Evolutionary conservation across 345 rosid species (phyloP).

Genomic region (Eucalyptus leucophloia): DNA sequence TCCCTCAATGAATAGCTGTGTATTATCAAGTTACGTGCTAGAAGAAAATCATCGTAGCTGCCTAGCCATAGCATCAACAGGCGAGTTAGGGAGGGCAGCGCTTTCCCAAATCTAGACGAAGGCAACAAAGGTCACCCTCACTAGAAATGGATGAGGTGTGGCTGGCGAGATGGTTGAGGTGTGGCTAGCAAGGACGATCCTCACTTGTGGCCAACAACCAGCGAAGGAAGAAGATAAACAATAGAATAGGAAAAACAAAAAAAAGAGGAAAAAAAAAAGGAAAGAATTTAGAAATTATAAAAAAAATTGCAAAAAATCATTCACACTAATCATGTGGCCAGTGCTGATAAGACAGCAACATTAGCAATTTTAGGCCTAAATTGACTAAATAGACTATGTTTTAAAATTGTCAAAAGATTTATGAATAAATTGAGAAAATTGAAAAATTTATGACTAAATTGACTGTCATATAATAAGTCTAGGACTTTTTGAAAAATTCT

Average conservation of each 20-base stretch:
- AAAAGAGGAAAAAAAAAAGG: neutral
- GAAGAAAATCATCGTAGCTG: neutral
- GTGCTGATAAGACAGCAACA: accelerated
- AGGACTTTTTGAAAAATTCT: neutral
- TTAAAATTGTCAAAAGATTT: neutral
- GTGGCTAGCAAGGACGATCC: neutral
- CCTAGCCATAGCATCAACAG: neutral
- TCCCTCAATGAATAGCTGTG: neutral
- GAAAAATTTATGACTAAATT: neutral
- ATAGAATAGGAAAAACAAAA: neutral
- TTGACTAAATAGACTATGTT: neutral
- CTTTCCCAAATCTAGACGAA: neutral
- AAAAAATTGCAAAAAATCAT: neutral
- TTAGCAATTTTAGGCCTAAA: neutral
- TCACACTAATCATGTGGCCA: neutral
- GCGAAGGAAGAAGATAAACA: neutral
- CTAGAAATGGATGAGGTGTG: neutral
- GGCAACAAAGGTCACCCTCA: neutral
- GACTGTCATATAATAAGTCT: accelerated
- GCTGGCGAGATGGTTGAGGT: no score
- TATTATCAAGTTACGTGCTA: neutral
- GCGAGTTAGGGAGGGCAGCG: neutral
- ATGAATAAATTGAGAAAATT: neutral
- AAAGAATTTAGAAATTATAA: no score
- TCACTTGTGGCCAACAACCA: neutral